phyloP scores from a whole-genome alignment of 495 filamentous ascomycete species.

The Penicillium tannophilum region DNA sequence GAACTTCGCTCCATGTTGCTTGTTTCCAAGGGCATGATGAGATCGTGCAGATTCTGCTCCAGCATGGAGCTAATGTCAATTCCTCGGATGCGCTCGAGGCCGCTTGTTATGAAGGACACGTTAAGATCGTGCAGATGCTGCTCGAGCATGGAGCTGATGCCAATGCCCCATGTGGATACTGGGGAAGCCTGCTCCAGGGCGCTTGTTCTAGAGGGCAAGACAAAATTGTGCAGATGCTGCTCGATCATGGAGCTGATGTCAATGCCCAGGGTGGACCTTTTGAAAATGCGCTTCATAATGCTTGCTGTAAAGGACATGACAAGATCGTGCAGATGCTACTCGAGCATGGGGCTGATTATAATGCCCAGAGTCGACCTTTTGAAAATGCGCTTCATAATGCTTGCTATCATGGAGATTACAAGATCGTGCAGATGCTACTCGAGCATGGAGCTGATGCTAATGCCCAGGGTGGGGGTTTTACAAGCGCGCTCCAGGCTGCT shows the following conservation, averaged over 20 bases:
- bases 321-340: too few relatives aligned
- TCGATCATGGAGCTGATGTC: slow-evolving; percentile 1
- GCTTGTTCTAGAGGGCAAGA: not conserved
- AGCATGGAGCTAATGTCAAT: not conserved
- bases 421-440: not conserved
- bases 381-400: too few relatives aligned
- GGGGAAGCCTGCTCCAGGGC: not conserved
- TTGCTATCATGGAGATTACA: too few relatives aligned
- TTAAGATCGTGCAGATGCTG: too few relatives aligned
- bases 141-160: not conserved
- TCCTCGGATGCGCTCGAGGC: too few relatives aligned
- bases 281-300: too few relatives aligned
- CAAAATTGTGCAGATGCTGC: not conserved
- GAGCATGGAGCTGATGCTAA: slow-evolving; percentile 3
- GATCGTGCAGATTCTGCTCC: not conserved
- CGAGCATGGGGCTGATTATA: too few relatives aligned
- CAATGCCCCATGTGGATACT: not conserved
- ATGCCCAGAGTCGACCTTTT: too few relatives aligned
- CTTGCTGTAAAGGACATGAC: too few relatives aligned
- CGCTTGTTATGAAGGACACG: too few relatives aligned
- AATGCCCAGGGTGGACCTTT: too few relatives aligned
- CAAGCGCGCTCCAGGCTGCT: slow-evolving; percentile 4
- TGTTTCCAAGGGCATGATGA: slow-evolving; percentile 17
- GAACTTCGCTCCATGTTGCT: not conserved
- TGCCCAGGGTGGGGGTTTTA: too few relatives aligned